Base-by-base conservation (phyloP, 306 rosid genomes). In the Prinsepia uniflora region DNA sequence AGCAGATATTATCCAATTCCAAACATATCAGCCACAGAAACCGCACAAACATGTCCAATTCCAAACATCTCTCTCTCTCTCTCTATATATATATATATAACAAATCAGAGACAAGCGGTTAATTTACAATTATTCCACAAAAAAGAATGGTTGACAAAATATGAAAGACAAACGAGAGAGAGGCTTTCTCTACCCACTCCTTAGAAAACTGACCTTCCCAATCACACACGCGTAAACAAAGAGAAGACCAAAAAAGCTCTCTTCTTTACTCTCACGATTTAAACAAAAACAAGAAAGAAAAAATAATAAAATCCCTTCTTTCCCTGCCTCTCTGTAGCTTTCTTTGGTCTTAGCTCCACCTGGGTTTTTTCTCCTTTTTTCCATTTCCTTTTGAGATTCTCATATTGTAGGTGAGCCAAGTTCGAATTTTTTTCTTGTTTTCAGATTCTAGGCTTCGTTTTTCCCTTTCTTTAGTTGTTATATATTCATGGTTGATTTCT, bases 181-280 rank as follows among this genome's bases (percentile, higher is more conserved):
- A 10, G 76, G 45, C 75, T 50, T 71, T 62, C 22, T 75, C 75
- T 13, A 53, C 78, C 81, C n/a, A 54, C 77, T 54, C 45, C 17
- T 61, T 52, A 19, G 39, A 73, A 52, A 73, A 61, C 75, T 61
- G 82, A 68, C 74, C 65, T 44, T 12, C 40, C 65, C 68, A 40
- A 72, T 60, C 68, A 68, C 68, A 71, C 75, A 65, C 65, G 50
- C 57, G 58, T 22, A 49, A 49, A 41, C 39, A 53, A 18, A 24
- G 30, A 24, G 41, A 24, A 63, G 62, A 45, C 60, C 70, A 42
- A 65, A 13, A 57, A 6, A 58, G 39, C 36, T 12, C 11, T 9
- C 73, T 56, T 72, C 63, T 36, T 41, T 10, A 7, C 20, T 59
- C 65, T 52, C 30, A 20, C n/a, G 8, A 30, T 7, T 41, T 20